A percentile compares a stretch with the other conserved stretches of the same genome.
These are phyloP conservation scores for Curvularia hawaiiensis DNA, from an alignment of 2,329 filamentous ascomycete genomes.

Conservation along the genomic window DNA sequence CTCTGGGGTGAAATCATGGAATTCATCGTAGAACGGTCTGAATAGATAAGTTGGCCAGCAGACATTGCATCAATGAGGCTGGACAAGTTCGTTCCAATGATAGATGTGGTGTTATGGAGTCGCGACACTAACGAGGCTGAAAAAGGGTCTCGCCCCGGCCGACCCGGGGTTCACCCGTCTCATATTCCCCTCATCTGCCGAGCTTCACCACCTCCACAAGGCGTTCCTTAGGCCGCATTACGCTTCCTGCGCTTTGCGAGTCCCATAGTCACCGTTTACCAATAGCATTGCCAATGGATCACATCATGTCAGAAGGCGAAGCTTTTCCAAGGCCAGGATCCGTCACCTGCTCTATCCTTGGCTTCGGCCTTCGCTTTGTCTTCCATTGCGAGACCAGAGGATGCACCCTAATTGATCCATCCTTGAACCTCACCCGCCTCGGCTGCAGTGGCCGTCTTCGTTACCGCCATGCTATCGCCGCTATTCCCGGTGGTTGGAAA, in stretches of 20 bases:
- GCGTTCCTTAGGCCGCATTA: not conserved
- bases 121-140: not conserved
- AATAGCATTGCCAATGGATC: not conserved
- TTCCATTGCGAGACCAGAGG: not conserved
- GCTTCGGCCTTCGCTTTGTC: not conserved
- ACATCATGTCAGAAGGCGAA: not conserved
- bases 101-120: not conserved
- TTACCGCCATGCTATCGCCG: constrained; percentile 7
- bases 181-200: constrained; percentile 1
- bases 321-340: not conserved
- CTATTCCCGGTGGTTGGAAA: constrained; percentile 8
- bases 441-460: constrained; percentile 3
- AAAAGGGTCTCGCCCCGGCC: not conserved
- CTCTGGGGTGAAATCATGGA: not conserved
- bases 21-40: not conserved
- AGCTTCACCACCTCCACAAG: not conserved
- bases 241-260: not conserved
- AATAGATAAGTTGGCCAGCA: no score
- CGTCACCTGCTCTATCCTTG: not conserved
- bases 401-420: not conserved
- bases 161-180: not conserved
- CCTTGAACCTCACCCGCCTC: constrained; percentile 1
- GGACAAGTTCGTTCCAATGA: not conserved
- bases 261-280: not conserved
- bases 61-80: no score